phyloP scores from a whole-genome alignment of 78 protist genomes.

The Mastigamoeba balamuthi region DNA sequence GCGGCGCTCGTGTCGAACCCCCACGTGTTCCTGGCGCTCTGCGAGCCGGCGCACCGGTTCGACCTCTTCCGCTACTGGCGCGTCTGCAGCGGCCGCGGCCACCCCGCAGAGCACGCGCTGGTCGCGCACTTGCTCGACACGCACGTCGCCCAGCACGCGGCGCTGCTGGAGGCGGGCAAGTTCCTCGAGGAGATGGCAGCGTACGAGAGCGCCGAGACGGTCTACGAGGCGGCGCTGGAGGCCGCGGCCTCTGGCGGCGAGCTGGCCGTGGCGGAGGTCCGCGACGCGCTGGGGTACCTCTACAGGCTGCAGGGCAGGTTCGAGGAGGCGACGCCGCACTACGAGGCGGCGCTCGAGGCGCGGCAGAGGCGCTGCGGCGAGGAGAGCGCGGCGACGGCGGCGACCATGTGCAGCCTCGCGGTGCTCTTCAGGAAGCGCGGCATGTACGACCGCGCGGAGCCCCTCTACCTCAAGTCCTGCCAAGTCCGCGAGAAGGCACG shows the following conservation, averaged over 20 bases:
- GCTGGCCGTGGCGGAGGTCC: not conserved
- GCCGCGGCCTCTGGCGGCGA: not conserved
- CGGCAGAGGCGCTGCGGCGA: not conserved
- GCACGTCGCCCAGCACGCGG: not conserved
- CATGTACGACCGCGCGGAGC: not conserved
- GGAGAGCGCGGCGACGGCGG: not conserved
- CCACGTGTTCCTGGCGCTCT: not conserved
- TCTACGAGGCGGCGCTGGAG: not conserved
- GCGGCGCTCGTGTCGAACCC: not conserved
- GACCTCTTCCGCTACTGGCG: too few species aligned
- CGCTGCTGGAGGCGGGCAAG: not conserved
- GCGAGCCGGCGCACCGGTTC: not conserved
- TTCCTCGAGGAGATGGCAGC: not conserved
- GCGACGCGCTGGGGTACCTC: not conserved
- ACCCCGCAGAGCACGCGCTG: too few species aligned
- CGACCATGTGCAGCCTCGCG: not conserved
- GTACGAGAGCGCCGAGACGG: not conserved
- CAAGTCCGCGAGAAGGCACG: not conserved
- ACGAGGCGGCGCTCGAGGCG: not conserved
- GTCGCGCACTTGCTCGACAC: too few species aligned
- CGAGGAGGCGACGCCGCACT: not conserved
- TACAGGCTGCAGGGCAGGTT: not conserved
- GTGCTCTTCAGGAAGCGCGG: not conserved
- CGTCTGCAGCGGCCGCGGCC: too few species aligned
- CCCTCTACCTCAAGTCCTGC: not conserved